A percentile compares a stretch with the other conserved stretches of the same genome.
Evolutionary conservation across 441 rosid species (phyloP).

Genomic region (Metrosideros polymorpha): DNA sequence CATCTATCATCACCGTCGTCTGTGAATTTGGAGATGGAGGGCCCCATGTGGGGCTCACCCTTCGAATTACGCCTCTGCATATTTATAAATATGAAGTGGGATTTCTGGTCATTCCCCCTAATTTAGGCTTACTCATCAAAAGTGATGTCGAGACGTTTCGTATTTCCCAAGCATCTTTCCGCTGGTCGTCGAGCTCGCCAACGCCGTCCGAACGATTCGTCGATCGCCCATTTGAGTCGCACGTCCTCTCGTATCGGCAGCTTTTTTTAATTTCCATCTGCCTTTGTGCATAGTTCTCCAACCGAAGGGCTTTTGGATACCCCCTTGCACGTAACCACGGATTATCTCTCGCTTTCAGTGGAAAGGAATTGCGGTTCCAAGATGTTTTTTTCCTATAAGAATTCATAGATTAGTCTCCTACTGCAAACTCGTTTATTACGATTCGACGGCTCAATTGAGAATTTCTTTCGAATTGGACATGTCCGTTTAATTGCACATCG

Average conservation of each 20-base stretch:
- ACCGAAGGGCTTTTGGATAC: not conserved
- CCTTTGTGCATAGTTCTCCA: not conserved
- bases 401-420: not conserved
- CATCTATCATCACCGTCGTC: conserved; percentile 34
- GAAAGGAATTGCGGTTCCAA: accelerated
- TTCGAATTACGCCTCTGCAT: too few relatives aligned
- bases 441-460: not conserved
- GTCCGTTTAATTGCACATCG: not conserved
- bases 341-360: not conserved
- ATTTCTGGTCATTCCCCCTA: too few relatives aligned
- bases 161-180: too few relatives aligned
- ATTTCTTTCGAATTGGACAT: not conserved
- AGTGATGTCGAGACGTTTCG: too few relatives aligned
- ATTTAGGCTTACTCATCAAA: too few relatives aligned
- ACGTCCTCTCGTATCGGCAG: accelerated
- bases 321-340: too few relatives aligned
- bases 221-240: not conserved
- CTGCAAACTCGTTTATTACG: accelerated
- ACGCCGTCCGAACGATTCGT: not conserved
- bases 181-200: too few relatives aligned
- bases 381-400: not conserved
- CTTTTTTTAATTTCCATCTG: not conserved
- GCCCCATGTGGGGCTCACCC: conserved; percentile 9
- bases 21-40: conserved; percentile 22
- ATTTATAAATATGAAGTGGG: too few relatives aligned